Conservation (phyloP, 2,329 filamentous ascomycete genomes). For the Cryphonectria carpinicola region DNA sequence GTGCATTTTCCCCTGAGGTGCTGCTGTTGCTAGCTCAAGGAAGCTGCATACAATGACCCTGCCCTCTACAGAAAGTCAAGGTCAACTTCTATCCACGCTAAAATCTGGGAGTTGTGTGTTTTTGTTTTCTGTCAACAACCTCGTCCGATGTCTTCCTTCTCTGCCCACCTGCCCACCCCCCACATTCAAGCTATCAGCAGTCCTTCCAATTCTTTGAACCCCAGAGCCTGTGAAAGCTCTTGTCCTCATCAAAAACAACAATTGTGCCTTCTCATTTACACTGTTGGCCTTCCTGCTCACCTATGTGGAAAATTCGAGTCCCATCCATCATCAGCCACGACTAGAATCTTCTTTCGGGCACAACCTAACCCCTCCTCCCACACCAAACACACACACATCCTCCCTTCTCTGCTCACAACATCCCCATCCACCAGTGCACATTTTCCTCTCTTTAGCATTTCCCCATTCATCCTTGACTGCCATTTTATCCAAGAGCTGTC, state of each 20-base stretch:
- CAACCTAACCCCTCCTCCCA: neutral
- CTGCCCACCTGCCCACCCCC: neutral
- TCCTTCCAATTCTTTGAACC: neutral
- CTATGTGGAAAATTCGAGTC: neutral
- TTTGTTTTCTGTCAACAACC: neutral
- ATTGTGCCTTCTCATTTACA: neutral
- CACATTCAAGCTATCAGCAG: neutral
- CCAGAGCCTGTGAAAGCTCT: neutral
- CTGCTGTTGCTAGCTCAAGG: neutral
- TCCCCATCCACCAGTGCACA: neutral
- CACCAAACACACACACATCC: neutral
- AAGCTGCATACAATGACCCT: neutral
- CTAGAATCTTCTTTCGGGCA: neutral
- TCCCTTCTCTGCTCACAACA: neutral
- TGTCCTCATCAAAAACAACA: neutral
- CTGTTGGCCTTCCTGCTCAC: neutral
- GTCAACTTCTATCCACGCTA: neutral
- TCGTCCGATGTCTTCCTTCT: neutral
- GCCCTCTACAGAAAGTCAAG: neutral
- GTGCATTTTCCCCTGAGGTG: neutral
- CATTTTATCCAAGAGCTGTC: neutral
- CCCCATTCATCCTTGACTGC: neutral
- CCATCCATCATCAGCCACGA: neutral
- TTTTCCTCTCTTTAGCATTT: neutral
- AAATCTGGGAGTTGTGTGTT: neutral